A percentile compares a stretch with the other conserved stretches of the same genome.
Evolutionary conservation across 306 rosid species (phyloP).

Genomic region (Psophocarpus tetragonolobus): DNA sequence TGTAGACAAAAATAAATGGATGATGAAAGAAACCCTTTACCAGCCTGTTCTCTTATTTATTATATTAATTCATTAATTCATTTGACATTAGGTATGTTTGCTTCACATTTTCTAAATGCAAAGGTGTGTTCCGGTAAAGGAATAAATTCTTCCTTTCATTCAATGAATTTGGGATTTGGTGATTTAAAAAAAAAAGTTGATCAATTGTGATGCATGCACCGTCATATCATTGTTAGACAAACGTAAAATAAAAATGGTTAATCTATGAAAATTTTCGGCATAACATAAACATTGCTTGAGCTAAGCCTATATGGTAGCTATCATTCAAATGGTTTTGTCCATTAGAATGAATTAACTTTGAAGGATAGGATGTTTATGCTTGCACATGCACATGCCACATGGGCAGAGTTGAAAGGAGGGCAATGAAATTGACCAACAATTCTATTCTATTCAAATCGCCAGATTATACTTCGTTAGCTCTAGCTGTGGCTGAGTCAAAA

Average conservation of each 20-base stretch:
- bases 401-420: constrained; percentile 15
- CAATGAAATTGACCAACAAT: constrained; percentile 34
- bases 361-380: constrained; percentile 14
- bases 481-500: neutral
- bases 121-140: neutral
- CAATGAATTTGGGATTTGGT: constrained; percentile 1
- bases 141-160: neutral
- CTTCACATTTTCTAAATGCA: neutral
- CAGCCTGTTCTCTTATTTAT: neutral
- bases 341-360: constrained; percentile 5
- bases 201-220: neutral
- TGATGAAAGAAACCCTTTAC: neutral
- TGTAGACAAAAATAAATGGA: neutral
- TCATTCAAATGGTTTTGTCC: constrained; percentile 19
- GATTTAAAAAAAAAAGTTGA: neutral
- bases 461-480: neutral
- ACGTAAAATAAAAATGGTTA: neutral
- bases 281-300: constrained; percentile 11
- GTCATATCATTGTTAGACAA: neutral
- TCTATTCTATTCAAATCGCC: constrained; percentile 3
- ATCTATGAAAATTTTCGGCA: constrained; percentile 9
- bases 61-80: neutral
- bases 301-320: constrained; percentile 20
- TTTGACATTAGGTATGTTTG: neutral
- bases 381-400: too few species aligned